These are phyloP conservation scores for Casuarina cunninghamiana DNA, from an alignment of 306 rosid species.

Conservation along the genomic window DNA sequence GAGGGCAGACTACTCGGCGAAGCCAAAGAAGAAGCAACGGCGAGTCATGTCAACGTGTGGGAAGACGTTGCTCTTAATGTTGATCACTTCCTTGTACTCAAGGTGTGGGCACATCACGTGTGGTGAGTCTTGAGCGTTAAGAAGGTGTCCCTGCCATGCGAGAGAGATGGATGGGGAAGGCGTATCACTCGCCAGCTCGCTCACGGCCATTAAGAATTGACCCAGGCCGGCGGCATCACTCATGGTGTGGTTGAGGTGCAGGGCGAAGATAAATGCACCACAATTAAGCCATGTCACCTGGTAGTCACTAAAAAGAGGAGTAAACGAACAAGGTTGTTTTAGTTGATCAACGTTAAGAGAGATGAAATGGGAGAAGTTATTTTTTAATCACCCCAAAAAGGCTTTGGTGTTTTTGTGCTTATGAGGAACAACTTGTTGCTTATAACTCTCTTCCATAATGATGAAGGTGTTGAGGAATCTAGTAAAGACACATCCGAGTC, in stretches of 20 bases:
- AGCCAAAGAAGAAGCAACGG: conserved; percentile 27
- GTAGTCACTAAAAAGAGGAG: neutral
- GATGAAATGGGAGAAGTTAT: too few relatives aligned
- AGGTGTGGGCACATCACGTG: conserved; percentile 1
- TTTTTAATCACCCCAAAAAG: too few relatives aligned
- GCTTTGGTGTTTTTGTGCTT: too few relatives aligned
- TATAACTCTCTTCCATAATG: too few relatives aligned
- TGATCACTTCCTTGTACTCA: conserved; percentile 18
- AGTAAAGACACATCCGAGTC: too few relatives aligned
- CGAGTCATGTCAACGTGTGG: neutral
- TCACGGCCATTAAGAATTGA: conserved; percentile 23
- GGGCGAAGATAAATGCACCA: conserved; percentile 38
- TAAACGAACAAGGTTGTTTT: too few relatives aligned
- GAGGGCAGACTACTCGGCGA: conserved; percentile 2
- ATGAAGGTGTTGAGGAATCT: too few relatives aligned
- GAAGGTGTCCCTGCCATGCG: conserved; percentile 32
- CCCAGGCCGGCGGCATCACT: conserved; percentile 13
- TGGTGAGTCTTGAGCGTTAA: conserved; percentile 32
- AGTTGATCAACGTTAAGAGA: too few relatives aligned
- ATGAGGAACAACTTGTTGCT: too few relatives aligned
- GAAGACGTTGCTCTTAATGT: conserved; percentile 12
- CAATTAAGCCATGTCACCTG: conserved; percentile 36
- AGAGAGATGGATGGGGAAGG: conserved; percentile 4
- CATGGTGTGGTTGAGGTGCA: conserved; percentile 38
- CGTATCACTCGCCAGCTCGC: conserved; percentile 26